Evolutionary conservation across 805 yeast species (phyloP), one percentile per base, ranked within the genome.

Genomic region (Gaillardinia entomophila): DNA sequence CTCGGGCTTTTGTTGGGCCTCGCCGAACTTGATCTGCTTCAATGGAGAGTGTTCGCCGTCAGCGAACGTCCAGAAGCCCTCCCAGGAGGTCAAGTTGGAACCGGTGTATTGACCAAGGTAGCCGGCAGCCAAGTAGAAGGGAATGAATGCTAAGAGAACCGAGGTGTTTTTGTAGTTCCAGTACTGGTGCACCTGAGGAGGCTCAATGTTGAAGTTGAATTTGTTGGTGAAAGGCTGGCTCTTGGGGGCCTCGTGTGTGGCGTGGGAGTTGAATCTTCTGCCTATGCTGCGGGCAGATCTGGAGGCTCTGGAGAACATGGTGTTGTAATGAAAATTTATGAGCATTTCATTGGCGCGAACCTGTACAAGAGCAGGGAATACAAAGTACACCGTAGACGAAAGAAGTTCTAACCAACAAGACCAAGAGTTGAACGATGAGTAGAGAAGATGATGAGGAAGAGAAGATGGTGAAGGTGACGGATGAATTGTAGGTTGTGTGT

Each of bases 131-230:
- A 63, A 40, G 39, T 53, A 60, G 11, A 61, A 27, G 10, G 71
- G 71, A 26, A 62, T 49, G 33, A 62, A 60, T 20, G 65, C 67
- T 28, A 64, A 39, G 30, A 62, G 47, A 22, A 62, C 54, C 17
- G 55, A 46, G 28, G 59, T 50, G 46, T 65, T 64, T 36, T 62
- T 54, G 41, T 48, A 46, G 43, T 56, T 61, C 72, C 72, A 66
- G 53, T 66, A 66, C 40, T 57, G 60, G 42, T 66, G 72, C 31
- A 62, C 65, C 31, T 63, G 71, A 26, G 72, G 72, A 23, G 71
- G 71, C 35, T 51, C 51, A 37, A 53, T 56, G 49, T 66, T 57
- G 51, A 66, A 66, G 48, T 60, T 57, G 50, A 53, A 45, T 37
- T 63, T 66, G 55, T 66, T 66, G 48, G 48, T 60, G 56, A 66